phyloP scores from a whole-genome alignment of 202 grass and related monocot genomes.

The Sporobolus alterniflorus region DNA sequence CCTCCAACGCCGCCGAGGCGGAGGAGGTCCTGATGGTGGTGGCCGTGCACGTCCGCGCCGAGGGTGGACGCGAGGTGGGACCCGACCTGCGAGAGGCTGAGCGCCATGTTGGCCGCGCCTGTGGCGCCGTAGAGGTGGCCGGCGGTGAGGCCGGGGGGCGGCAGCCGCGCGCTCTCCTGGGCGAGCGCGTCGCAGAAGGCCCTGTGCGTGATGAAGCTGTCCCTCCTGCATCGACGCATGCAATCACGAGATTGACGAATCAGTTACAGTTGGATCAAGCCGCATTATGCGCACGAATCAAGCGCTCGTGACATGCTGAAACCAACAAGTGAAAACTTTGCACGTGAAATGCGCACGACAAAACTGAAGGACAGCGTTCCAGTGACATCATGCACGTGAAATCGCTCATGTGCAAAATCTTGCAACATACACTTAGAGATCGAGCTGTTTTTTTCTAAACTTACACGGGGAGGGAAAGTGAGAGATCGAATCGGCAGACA shows the following conservation, averaged over 20 bases:
- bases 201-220: slow-evolving; percentile 97
- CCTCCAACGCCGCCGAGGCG: slow-evolving; percentile 48
- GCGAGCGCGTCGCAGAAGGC: slow-evolving; percentile 93
- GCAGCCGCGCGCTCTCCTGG: slow-evolving; percentile 79
- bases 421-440: neutral
- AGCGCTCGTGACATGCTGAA: slow-evolving; percentile 6
- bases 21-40: slow-evolving; percentile 53
- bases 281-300: neutral
- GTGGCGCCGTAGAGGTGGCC: slow-evolving; percentile 68
- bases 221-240: slow-evolving; percentile 73
- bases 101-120: slow-evolving; percentile 58
- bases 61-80: slow-evolving; percentile 55
- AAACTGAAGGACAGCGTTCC: slow-evolving; percentile 11
- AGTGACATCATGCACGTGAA: slow-evolving; percentile 30
- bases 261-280: slow-evolving; percentile 13
- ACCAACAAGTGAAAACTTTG: neutral
- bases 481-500: neutral
- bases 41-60: slow-evolving; percentile 44
- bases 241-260: slow-evolving; percentile 30
- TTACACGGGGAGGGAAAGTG: neutral
- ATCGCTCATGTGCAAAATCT: neutral
- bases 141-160: slow-evolving; percentile 45
- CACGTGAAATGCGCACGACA: slow-evolving; percentile 35
- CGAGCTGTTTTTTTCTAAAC: neutral
- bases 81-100: slow-evolving; percentile 74